Evolutionary conservation across 116 monocot species (phyloP), one percentile per base, ranked within the genome.

Genomic region (Dioscorea cayenensis): DNA sequence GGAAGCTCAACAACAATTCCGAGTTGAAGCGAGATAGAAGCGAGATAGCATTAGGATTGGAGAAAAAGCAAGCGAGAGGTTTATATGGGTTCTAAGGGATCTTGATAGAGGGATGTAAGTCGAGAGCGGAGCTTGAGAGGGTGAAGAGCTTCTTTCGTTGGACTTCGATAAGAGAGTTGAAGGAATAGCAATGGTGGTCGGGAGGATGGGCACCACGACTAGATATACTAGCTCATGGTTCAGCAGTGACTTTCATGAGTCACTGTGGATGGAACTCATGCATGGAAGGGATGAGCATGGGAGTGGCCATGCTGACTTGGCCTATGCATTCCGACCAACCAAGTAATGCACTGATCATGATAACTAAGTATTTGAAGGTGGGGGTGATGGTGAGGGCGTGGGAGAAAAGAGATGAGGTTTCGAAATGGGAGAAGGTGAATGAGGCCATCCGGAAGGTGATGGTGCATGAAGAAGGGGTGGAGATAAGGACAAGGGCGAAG

Each of bases 211-310:
- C 90, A 2, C 94, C 94, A 59, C 94, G 90, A 79, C 69, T 87
- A 60, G 87, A 94, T 22, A 85, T 94, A 7, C 65, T 90, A 55
- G 72, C 73, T 14, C 90, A 90, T 66, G 58, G 48, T 0, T 66
- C 91, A 7, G 79, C 78, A 11, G 87, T 68, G 1, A 76, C 65
- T 11, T 91, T 91, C 74, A 25, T 94, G 73, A 94, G 77, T 68
- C 94, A 94, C 70, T 90, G 90, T 51, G 94, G 94, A 13, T 94
- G 95, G 95, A 95, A 94, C 77, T 95, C 95, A 14, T 83, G 72
- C 72, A 82, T 88, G 77, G 88, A 88, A 79, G 82, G 85, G 70
- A 20, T 89, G 55, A 83, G 78, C 73, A 68, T 55, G 75, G 82
- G 78, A 18, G 71, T 88, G 20, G 79, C 88, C 6, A 77, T 88